A percentile compares a stretch with the other conserved stretches of the same genome.
These are phyloP conservation scores for Piper betle DNA, from an alignment of 164 flowering plant genomes.

Conservation along the genomic window DNA sequence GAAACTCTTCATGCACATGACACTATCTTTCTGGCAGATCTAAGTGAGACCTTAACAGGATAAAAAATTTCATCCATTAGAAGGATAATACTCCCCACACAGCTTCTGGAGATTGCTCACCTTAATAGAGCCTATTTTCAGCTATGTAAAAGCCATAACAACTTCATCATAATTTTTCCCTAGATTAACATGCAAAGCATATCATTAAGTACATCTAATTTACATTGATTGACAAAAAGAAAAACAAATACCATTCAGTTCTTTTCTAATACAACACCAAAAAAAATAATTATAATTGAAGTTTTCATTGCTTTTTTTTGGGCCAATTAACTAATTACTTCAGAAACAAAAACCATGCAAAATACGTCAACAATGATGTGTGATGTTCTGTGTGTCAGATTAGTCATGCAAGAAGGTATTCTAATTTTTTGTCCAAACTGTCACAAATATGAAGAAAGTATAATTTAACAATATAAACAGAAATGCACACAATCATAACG, in stretches of 20 bases:
- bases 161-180: no score
- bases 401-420: no score
- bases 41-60: background rate
- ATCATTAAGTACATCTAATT: no score
- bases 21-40: no score
- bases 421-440: no score
- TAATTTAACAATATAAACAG: no score
- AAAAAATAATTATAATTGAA: background rate
- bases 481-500: no score
- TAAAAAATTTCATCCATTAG: background rate
- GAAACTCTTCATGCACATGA: background rate
- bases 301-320: background rate
- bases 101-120: background rate
- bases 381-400: no score
- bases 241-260: background rate
- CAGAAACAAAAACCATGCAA: background rate
- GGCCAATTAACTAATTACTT: background rate
- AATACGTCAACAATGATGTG: no score
- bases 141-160: background rate
- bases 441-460: no score
- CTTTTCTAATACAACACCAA: background rate
- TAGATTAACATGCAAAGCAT: no score
- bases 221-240: background rate
- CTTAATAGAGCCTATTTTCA: background rate
- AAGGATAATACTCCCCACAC: background rate